These are phyloP conservation scores for Poteriospumella lacustris DNA, from an alignment of 108 stramenopile genomes.

Conservation along the genomic window DNA sequence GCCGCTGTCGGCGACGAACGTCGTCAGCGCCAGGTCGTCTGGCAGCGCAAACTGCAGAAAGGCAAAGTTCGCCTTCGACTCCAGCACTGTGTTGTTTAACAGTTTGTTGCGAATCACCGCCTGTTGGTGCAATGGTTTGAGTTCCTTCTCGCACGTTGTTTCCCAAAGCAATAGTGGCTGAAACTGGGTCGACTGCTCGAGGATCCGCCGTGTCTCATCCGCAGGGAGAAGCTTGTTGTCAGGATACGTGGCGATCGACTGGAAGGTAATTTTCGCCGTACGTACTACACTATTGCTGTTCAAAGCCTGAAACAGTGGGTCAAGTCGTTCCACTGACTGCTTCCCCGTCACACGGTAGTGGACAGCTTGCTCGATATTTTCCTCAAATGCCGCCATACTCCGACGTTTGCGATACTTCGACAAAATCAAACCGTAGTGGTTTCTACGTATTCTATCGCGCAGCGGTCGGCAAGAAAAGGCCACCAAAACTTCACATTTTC, in stretches of 20 bases:
- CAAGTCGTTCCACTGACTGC: constrained; percentile 25
- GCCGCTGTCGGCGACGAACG: not conserved
- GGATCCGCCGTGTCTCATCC: no score
- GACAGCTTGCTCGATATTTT: not conserved
- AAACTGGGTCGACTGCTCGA: constrained; percentile 16
- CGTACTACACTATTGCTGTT: not conserved
- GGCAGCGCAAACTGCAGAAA: not conserved
- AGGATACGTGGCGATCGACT: not conserved
- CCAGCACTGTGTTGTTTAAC: not conserved
- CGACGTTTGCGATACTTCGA: no score
- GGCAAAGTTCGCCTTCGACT: constrained; percentile 11
- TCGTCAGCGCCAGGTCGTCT: no score
- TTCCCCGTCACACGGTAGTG: constrained; percentile 1
- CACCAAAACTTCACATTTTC: no score
- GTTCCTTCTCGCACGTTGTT: not conserved
- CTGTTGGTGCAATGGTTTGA: not conserved
- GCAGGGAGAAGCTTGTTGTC: no score
- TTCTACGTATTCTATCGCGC: no score
- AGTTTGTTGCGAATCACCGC: not conserved
- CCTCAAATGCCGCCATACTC: no score
- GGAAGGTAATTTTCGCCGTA: not conserved
- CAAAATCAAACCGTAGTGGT: no score
- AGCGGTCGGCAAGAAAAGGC: no score
- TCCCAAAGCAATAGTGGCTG: no score
- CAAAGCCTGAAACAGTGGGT: not conserved